Evolutionary conservation across 768 basidiomycete species (phyloP).

Genomic region (Tephrocybe sp.): DNA sequence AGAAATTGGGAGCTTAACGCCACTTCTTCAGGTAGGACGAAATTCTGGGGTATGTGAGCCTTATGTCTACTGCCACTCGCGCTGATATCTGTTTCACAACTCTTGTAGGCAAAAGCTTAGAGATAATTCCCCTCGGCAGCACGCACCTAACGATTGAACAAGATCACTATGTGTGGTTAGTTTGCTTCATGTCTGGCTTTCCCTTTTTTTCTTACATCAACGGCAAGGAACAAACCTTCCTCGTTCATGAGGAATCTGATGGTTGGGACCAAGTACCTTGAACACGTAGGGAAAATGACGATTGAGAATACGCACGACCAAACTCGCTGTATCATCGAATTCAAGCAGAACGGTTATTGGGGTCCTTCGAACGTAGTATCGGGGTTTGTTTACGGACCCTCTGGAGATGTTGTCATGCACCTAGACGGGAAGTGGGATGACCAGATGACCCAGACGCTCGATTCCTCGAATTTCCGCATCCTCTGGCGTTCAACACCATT

Average conservation of each 20-base stretch:
- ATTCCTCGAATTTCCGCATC: conserved; percentile 66
- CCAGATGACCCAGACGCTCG: conserved; percentile 67
- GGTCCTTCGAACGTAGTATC: conserved; percentile 72
- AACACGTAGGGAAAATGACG: conserved; percentile 79
- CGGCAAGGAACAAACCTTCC: conserved; percentile 76
- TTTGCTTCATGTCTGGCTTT: conserved; percentile 1
- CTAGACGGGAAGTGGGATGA: conserved; percentile 95
- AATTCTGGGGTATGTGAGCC: conserved; percentile 78
- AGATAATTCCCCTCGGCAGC: conserved; percentile 79
- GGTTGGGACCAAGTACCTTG: conserved; percentile 89
- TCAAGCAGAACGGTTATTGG: conserved; percentile 87
- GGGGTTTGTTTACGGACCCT: conserved; percentile 54
- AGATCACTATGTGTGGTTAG: conserved; percentile 74
- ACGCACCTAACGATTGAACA: conserved; percentile 66
- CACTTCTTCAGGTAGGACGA: conserved; percentile 82
- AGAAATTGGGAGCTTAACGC: conserved; percentile 72
- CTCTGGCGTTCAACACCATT: conserved; percentile 80
- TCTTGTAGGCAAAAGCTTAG: conserved; percentile 77
- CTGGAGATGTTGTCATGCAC: conserved; percentile 54
- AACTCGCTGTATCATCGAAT: conserved; percentile 70
- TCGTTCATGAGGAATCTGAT: conserved; percentile 89
- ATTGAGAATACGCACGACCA: conserved; percentile 62
- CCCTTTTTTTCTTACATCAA: not conserved
- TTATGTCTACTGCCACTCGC: conserved; percentile 4
- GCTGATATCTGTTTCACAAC: conserved; percentile 14